Base-by-base conservation (phyloP, 352 stramenopile genomes). In the Vaucheria bursata region DNA sequence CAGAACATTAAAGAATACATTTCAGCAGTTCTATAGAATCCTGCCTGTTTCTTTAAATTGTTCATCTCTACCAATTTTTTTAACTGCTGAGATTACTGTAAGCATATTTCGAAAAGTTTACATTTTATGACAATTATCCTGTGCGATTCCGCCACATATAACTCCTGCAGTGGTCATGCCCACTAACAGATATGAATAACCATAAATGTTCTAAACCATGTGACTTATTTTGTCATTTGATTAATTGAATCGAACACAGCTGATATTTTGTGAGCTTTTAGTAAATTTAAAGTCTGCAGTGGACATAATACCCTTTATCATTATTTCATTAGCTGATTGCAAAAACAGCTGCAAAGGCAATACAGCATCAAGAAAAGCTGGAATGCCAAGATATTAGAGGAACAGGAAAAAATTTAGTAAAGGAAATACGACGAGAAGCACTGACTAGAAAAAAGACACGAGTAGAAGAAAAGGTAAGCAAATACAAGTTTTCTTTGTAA, bases 401-500 rank as follows among this genome's bases (percentile, higher is more conserved):
- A 2, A 71, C 1, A 1, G 69, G 69, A 2, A 74, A 74, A 35
- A 38, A 1, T 1, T 35, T 74, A 38, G 69, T 31, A n/a, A 72
- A 71, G 5, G 69, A 74, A 25, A 74, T 74, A n/a, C 69, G 69
- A 7, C 6, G 69, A 35, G 35, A 37, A 5, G 69, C 69, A 7
- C 69, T 74, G 29, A 74, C 69, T 33, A 34, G 69, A 1, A 74
- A 74, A 68, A 74, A 74, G 69, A 31, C 69, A 50, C 69, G 69
- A 7, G 59, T 74, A 2, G 69, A 74, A 71, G 69, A 74, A 33
- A 74, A 74, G 69, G 35, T 74, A 50, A 38, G 39, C 39, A 50
- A 12, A 12, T 12, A 50, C 39, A 50, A 50, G 39, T 50, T 50
- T 50, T 50, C 39, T 50, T 12, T 50, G 39, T 12, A 12, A 50